These are phyloP conservation scores for Brassica hybrid DNA, from an alignment of 441 rosid species.

Conservation along the genomic window DNA sequence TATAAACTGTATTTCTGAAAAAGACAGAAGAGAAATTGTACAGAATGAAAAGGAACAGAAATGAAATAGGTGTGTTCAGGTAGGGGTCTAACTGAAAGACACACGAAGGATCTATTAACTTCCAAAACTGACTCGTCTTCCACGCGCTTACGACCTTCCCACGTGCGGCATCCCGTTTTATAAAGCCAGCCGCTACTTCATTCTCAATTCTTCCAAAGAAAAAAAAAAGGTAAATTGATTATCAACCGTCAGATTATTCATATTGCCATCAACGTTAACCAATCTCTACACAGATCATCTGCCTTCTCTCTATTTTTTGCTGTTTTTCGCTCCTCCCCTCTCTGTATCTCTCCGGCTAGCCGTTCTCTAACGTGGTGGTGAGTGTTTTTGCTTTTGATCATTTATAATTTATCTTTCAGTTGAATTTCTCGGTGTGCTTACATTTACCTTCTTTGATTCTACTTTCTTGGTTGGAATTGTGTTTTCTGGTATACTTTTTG, in stretches of 20 bases:
- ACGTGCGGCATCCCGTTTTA: slow-evolving; percentile 34
- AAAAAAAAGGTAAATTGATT: slow-evolving; percentile 21
- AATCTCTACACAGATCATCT: slow-evolving; percentile 23
- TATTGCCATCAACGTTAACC: slow-evolving; percentile 33
- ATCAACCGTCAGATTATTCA: slow-evolving; percentile 38
- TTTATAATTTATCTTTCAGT: no score
- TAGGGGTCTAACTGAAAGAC: slow-evolving; percentile 23
- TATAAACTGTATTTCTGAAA: background rate
- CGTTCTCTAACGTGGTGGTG: slow-evolving; percentile 35
- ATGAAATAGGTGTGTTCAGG: slow-evolving; percentile 8
- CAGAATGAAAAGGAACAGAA: slow-evolving; percentile 13
- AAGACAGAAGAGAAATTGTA: slow-evolving; percentile 8
- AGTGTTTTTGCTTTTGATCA: slow-evolving; percentile 28
- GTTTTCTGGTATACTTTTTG: slow-evolving; percentile 2
- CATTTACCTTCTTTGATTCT: slow-evolving; percentile 7
- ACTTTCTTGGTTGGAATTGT: no score
- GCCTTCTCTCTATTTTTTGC: slow-evolving; percentile 1
- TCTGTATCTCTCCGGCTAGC: slow-evolving; percentile 40
- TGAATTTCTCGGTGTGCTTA: no score
- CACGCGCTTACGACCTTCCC: slow-evolving; percentile 32
- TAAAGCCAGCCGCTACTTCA: slow-evolving; percentile 3
- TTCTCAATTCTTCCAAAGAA: background rate
- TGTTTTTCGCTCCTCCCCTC: slow-evolving; percentile 12
- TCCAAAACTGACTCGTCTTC: slow-evolving; percentile 40
- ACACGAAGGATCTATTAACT: slow-evolving; percentile 29